Conservation (phyloP, 2,329 filamentous ascomycete species). For the Hymenoscyphus infarciens region DNA sequence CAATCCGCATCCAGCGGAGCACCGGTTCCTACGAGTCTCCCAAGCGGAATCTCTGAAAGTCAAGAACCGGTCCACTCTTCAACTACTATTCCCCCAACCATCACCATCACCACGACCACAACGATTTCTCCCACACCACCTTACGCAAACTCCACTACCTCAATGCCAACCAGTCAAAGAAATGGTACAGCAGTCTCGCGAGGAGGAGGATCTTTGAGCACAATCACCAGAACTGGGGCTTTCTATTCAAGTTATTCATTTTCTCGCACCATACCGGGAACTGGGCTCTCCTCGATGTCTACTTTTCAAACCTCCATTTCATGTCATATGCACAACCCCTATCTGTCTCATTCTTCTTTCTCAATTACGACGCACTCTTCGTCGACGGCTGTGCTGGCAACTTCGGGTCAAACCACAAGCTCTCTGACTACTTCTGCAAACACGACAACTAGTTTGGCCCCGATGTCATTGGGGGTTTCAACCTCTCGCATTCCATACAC, state of each 20-base stretch:
- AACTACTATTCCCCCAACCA: background rate
- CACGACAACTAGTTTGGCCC: background rate
- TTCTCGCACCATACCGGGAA: background rate
- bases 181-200: background rate
- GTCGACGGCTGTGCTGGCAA: background rate
- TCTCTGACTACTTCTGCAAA: background rate
- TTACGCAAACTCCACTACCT: background rate
- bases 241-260: no score
- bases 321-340: background rate
- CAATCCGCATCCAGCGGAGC: background rate
- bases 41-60: background rate
- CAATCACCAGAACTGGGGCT: no score
- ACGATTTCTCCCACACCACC: background rate
- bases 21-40: background rate
- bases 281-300: background rate
- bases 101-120: background rate
- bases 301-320: background rate
- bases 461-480: background rate
- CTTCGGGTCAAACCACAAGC: background rate
- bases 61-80: background rate
- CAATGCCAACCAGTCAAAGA: background rate
- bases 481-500: no score
- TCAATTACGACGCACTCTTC: background rate
- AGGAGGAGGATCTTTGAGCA: background rate
- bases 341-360: background rate